Evolutionary conservation across 2,329 filamentous ascomycete genomes (phyloP).

Genomic region (Chalara sp.): DNA sequence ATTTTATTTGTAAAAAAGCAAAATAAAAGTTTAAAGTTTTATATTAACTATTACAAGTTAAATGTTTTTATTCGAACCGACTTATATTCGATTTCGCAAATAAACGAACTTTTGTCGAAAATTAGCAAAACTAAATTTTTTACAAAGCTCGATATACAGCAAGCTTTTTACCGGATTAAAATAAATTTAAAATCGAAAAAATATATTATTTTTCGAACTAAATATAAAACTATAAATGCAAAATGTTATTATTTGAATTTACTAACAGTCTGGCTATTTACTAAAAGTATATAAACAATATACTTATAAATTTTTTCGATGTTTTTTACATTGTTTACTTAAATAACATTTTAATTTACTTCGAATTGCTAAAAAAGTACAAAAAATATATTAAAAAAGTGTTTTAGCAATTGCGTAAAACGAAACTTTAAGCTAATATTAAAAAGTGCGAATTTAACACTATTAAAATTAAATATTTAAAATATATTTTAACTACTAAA

Average conservation of each 20-base stretch:
- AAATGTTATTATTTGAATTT: slow-evolving; percentile 4
- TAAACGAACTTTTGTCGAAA: neutral
- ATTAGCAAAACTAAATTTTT: neutral
- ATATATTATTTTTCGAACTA: neutral
- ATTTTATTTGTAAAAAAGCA: neutral
- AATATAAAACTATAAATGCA: neutral
- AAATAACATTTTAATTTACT: neutral
- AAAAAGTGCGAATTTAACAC: slow-evolving; percentile 4
- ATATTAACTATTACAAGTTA: too few species aligned
- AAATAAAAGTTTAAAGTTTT: too few species aligned
- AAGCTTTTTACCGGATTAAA: neutral
- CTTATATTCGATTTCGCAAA: too few species aligned
- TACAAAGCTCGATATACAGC: neutral
- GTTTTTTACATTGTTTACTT: neutral
- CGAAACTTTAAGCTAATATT: slow-evolving; percentile 1
- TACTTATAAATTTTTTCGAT: slow-evolving; percentile 2
- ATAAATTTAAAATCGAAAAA: neutral
- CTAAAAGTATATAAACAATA: slow-evolving; percentile 7
- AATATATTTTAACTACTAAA: slow-evolving; percentile 2
- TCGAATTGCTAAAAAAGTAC: too few species aligned
- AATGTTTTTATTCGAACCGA: too few species aligned
- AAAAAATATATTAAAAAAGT: neutral
- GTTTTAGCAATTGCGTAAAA: neutral
- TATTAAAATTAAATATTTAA: slow-evolving; percentile 3
- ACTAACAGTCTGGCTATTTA: slow-evolving; percentile 2